phyloP scores from a whole-genome alignment of 2,329 filamentous ascomycete species.

The Colletotrichum godetiae region DNA sequence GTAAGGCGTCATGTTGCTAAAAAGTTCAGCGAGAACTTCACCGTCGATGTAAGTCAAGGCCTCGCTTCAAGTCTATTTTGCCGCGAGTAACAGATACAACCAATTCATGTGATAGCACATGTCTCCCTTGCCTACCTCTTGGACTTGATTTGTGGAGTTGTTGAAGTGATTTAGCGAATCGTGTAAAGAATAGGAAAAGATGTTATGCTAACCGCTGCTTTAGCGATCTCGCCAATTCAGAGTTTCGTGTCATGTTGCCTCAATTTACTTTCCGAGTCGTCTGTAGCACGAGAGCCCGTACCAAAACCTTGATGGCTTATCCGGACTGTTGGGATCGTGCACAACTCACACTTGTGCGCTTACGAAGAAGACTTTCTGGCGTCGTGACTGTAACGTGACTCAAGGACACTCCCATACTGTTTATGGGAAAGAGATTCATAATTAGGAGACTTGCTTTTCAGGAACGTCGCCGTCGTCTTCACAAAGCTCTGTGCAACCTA shows the following conservation, averaged over 20 bases:
- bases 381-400: conserved; percentile 9
- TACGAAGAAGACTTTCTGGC: not conserved
- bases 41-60: not conserved
- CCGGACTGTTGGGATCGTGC: not conserved
- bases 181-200: not conserved
- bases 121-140: not conserved
- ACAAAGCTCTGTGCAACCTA: not conserved
- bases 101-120: not conserved
- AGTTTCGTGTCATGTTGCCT: not conserved
- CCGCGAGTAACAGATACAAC: not conserved
- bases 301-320: not conserved
- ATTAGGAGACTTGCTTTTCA: not conserved
- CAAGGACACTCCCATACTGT: no score
- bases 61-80: not conserved
- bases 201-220: no score
- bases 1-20: not conserved
- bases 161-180: not conserved
- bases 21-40: not conserved
- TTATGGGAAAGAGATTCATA: not conserved
- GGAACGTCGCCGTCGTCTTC: not conserved
- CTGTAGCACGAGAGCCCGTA: not conserved
- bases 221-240: not conserved
- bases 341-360: not conserved
- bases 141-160: not conserved
- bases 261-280: not conserved